Base-by-base conservation (phyloP, 2,329 filamentous ascomycete species). In the Colletotrichum sp. region DNA sequence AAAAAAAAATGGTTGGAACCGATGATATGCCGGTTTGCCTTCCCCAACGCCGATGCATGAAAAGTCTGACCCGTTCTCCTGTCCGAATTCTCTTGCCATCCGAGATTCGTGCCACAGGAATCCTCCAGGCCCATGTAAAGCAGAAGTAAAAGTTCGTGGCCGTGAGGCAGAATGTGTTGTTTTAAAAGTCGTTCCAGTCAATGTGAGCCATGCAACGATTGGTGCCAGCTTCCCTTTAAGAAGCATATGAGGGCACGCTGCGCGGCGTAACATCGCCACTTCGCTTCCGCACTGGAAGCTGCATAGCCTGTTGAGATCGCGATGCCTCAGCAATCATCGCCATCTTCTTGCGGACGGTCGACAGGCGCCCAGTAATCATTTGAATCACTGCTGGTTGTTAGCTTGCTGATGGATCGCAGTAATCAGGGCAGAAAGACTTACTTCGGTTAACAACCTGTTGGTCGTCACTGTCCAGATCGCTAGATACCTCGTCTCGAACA, bases 361-460 rank as follows among this genome's bases (percentile, higher is more conserved):
- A 81, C 5, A 93, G 86, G 74, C 92, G 88, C n/a, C 84, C 84
- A 28, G 86, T 88, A 77, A 93, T 91, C 91, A 93, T 93, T 71
- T 88, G 85, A 75, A 93, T 91, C 88, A 93, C 92, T 92, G 60
- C 5, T 15, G 15, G 26, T 30, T 71, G 79, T 86, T 78, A 84
- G 80, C 26, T 30, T 44, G 39, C 9, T 15, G 39, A 8, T 18
- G 26, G 28, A 10, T 32, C n/a, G 10, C 8, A 9, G n/a, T 18
- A 10, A 55, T 6, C 6, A 22, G 24, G 3, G 6, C 12, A 12
- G 7, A 10, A 10, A 18, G 24, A 83, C 91, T 87, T 88, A 96
- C 94, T 92, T 84, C 93, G 95, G 79, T 93, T 88, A 70, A 96
- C 92, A 69, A 93, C 91, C 80, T 93, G 90, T 81, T 94, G 91